phyloP scores from a whole-genome alignment of 176 grass and related monocot species.

The Musa troglodytarum region DNA sequence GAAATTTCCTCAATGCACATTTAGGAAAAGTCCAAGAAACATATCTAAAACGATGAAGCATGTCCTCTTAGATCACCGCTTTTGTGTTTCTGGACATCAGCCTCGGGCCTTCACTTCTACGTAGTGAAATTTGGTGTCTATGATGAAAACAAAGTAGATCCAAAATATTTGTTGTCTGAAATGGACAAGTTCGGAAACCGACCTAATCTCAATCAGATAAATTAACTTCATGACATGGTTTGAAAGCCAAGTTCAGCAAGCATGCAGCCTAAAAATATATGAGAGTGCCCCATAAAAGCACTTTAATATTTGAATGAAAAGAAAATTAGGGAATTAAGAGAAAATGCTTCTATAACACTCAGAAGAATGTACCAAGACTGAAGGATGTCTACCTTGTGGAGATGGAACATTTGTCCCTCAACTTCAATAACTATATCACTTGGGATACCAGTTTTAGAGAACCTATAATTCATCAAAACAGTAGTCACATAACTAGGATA shows the following conservation, averaged over 20 bases:
- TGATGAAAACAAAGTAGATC: not conserved
- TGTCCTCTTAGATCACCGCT: too few relatives aligned
- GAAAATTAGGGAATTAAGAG: not conserved
- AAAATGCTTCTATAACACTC: not conserved
- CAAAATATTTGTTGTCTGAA: not conserved
- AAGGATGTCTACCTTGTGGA: constrained; percentile 4
- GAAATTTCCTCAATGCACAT: too few relatives aligned
- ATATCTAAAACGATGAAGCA: too few relatives aligned
- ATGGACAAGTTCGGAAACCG: not conserved
- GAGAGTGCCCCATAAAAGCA: not conserved
- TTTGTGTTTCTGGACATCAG: too few relatives aligned
- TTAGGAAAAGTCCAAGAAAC: too few relatives aligned
- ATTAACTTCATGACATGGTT: not conserved
- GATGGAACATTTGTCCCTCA: constrained; percentile 10
- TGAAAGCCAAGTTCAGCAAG: not conserved
- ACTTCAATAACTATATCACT: constrained; percentile 20
- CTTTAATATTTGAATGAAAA: not conserved
- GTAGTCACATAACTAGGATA: not conserved
- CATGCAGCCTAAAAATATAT: not conserved
- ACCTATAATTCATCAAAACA: constrained; percentile 5
- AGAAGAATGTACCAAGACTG: not conserved
- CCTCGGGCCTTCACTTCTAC: too few relatives aligned
- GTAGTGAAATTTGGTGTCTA: not conserved
- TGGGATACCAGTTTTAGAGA: constrained; percentile 2
- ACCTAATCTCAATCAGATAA: not conserved